Conservation (phyloP, 257 asterid genomes). For the Galeopsis tetrahit region DNA sequence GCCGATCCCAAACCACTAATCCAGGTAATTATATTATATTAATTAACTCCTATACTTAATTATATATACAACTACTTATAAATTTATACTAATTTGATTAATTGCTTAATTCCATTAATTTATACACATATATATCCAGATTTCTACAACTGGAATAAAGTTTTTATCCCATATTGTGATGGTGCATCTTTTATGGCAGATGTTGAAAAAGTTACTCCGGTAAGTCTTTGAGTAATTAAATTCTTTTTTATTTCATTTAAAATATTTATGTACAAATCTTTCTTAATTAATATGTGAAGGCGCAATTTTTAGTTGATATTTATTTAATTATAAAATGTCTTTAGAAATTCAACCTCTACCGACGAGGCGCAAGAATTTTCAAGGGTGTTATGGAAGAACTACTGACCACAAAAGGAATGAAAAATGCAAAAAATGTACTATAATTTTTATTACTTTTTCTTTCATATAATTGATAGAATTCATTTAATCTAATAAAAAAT, state of each 20-base stretch:
- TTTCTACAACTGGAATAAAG: slow-evolving; percentile 45
- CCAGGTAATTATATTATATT: slow-evolving; percentile 33
- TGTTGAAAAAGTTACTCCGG: slow-evolving; percentile 34
- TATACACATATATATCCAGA: slow-evolving; percentile 12
- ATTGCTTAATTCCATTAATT: background rate
- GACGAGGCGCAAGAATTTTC: slow-evolving; percentile 46
- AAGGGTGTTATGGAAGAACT: slow-evolving; percentile 32
- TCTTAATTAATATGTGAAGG: too few species aligned
- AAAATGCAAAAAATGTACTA: slow-evolving; percentile 33
- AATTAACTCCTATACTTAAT: background rate
- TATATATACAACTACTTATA: too few species aligned
- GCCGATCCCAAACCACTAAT: slow-evolving; percentile 12
- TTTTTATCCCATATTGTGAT: slow-evolving; percentile 39
- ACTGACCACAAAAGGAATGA: slow-evolving; percentile 39
- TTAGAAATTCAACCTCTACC: slow-evolving; percentile 31
- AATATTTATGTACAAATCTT: too few species aligned
- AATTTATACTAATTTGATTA: too few species aligned
- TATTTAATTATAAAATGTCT: background rate
- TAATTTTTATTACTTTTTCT: background rate
- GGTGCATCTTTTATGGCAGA: slow-evolving; percentile 41
- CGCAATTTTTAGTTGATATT: background rate
- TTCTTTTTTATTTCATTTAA: background rate
- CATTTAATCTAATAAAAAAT: too few species aligned
- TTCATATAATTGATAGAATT: background rate
- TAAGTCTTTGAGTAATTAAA: background rate